Conservation (phyloP, 306 rosid species). For the Citrullus colocynthis region DNA sequence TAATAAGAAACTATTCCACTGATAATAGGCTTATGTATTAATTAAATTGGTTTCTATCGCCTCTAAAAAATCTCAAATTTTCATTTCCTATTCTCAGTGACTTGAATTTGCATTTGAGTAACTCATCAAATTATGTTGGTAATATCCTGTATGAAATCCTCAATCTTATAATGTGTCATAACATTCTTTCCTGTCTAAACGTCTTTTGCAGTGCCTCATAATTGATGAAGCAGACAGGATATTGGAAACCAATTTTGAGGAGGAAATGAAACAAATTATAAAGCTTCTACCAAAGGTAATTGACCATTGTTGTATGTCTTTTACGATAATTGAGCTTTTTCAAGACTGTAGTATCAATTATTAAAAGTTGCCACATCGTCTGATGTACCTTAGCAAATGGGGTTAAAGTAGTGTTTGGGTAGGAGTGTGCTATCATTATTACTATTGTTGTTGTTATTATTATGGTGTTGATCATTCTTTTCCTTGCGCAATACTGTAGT, state of each 20-base stretch:
- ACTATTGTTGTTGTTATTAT: not conserved
- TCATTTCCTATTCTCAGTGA: not conserved
- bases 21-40: not conserved
- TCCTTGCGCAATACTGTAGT: not conserved
- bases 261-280: slow-evolving; percentile 88
- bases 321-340: not conserved
- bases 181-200: not conserved
- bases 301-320: not conserved
- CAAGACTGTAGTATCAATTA: not conserved
- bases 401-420: not conserved
- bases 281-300: slow-evolving; percentile 73
- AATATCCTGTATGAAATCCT: not conserved
- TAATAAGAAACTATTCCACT: not conserved
- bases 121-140: not conserved
- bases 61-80: not conserved
- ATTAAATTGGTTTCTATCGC: not conserved
- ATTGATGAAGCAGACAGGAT: slow-evolving; percentile 98
- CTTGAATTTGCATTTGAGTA: not conserved
- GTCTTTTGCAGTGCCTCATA: slow-evolving; percentile 52
- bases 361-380: not conserved
- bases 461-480: not conserved
- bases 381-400: not conserved
- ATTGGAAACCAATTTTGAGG: slow-evolving; percentile 90
- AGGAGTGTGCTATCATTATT: not conserved
- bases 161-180: not conserved